Conservation (phyloP, 768 basidiomycete genomes). For the Tulasnella sp. region DNA sequence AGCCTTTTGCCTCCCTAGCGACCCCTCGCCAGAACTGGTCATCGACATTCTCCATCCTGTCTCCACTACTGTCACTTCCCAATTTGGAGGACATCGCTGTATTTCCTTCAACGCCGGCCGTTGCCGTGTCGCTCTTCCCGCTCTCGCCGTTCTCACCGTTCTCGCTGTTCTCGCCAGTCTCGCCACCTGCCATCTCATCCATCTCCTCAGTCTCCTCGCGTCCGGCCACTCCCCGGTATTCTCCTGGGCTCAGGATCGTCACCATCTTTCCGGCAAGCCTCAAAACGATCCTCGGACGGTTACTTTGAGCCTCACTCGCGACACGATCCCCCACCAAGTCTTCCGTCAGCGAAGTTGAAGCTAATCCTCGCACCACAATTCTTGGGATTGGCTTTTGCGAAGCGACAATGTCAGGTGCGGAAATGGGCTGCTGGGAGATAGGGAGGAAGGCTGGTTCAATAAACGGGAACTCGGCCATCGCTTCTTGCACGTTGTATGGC, state of each 20-base stretch:
- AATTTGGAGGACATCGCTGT: too few relatives aligned
- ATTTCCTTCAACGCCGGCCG: too few relatives aligned
- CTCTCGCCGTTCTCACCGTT: too few relatives aligned
- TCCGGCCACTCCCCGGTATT: not conserved
- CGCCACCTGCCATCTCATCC: not conserved
- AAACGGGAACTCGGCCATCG: slow-evolving; percentile 35
- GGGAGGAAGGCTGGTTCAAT: slow-evolving; percentile 38
- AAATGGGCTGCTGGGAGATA: slow-evolving; percentile 31
- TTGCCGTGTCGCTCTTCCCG: too few relatives aligned
- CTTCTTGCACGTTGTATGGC: slow-evolving; percentile 37
- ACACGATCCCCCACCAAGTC: not conserved
- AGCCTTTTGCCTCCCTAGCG: not conserved
- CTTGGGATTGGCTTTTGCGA: not conserved
- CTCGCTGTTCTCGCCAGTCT: too few relatives aligned
- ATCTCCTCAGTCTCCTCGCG: not conserved
- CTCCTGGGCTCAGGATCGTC: not conserved
- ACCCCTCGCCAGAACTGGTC: not conserved
- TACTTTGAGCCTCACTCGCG: not conserved
- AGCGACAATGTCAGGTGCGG: not conserved
- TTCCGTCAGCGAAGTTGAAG: not conserved
- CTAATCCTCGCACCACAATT: not conserved
- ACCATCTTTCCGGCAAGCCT: not conserved
- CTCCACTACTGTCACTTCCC: too few relatives aligned
- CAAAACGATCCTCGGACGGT: not conserved
- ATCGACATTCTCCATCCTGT: too few relatives aligned